Percentiles rank a stretch among this genome's conserved stretches.
Evolutionary conservation across 257 asterid genomes (phyloP).

Genomic region (Solanum lycopersicoides): DNA sequence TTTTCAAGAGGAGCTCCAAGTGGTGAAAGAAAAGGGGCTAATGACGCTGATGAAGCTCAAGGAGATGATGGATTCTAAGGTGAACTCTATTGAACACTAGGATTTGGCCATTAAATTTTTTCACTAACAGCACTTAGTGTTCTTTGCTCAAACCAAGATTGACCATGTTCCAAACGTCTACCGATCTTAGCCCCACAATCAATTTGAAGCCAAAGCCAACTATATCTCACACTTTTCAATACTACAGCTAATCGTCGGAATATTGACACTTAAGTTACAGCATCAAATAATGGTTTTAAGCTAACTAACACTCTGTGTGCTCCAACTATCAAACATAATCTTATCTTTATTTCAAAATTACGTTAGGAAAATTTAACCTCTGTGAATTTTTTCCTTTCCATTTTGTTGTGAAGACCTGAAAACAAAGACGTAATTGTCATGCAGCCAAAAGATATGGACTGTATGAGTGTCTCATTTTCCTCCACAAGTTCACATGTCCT

Average conservation of each 20-base stretch:
- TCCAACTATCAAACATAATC: neutral
- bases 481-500: neutral
- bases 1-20: slow-evolving; percentile 53
- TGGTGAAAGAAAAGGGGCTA: slow-evolving; percentile 53
- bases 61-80: slow-evolving; percentile 79
- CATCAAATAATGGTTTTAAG: neutral
- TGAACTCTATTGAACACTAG: slow-evolving; percentile 7
- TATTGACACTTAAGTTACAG: neutral
- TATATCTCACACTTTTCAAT: neutral
- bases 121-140: neutral
- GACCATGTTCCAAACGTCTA: neutral
- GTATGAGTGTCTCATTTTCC: neutral
- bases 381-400: neutral
- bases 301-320: neutral
- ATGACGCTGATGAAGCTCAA: slow-evolving; percentile 56
- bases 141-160: neutral
- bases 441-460: neutral
- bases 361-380: neutral
- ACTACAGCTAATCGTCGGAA: neutral
- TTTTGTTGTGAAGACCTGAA: neutral
- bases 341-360: neutral
- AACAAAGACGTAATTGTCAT: neutral
- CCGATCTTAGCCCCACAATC: neutral
- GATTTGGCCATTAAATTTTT: neutral
- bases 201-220: neutral